These are phyloP conservation scores for Carallia brachiata DNA, from an alignment of 345 rosid species.

Conservation along the genomic window DNA sequence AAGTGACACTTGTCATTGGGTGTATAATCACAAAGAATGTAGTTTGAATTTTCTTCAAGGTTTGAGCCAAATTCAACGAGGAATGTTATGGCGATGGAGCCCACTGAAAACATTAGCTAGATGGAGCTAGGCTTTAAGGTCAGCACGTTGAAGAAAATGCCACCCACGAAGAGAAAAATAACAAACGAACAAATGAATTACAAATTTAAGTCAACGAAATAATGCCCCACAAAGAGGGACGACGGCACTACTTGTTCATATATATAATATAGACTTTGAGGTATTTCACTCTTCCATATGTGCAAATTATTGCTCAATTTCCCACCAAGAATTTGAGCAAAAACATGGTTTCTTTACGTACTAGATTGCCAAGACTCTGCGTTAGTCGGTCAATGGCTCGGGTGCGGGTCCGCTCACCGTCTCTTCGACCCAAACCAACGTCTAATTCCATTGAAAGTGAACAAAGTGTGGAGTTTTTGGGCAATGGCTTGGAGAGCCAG, in stretches of 20 bases:
- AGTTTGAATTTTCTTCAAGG: not conserved
- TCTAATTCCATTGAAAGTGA: slow-evolving; percentile 37
- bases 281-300: not conserved
- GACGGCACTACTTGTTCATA: not conserved
- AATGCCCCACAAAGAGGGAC: not conserved
- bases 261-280: not conserved
- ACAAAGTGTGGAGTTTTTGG: slow-evolving; percentile 49
- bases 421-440: slow-evolving; percentile 37
- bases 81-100: slow-evolving; percentile 4
- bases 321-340: slow-evolving; percentile 2
- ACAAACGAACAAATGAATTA: slow-evolving; percentile 21
- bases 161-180: slow-evolving; percentile 22
- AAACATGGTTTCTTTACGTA: slow-evolving; percentile 29
- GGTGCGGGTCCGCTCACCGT: slow-evolving; percentile 43
- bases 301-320: not conserved
- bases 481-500: slow-evolving; percentile 10
- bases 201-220: slow-evolving; percentile 14
- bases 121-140: slow-evolving; percentile 16
- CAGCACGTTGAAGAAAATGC: slow-evolving; percentile 33
- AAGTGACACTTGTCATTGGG: no score
- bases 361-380: slow-evolving; percentile 41
- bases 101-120: not conserved
- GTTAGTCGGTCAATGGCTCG: slow-evolving; percentile 36
- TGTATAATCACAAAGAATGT: no score
- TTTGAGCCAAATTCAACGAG: not conserved